Percentiles rank a stretch among this genome's conserved stretches.
Conservation (phyloP, 805 yeast species). For the Ascoidea asiatica region DNA sequence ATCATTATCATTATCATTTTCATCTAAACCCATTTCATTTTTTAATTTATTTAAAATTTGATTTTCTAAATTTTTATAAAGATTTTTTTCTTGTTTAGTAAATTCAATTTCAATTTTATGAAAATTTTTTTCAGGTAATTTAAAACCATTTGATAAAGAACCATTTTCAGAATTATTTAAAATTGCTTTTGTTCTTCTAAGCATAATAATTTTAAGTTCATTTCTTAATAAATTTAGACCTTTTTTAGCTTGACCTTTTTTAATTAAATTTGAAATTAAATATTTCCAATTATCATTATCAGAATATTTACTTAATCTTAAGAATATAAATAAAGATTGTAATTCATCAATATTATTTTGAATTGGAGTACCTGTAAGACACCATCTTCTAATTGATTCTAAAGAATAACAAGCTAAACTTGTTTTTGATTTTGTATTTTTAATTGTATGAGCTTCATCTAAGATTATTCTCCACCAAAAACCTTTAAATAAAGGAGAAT, state of each 20-base stretch:
- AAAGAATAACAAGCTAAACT: background rate
- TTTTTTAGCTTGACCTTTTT: too few species aligned
- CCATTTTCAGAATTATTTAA: background rate
- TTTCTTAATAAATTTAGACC: too few species aligned
- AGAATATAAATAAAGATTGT: background rate
- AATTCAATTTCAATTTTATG: background rate
- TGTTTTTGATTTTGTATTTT: background rate
- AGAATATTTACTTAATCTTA: background rate
- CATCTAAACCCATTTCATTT: background rate
- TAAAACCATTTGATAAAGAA: background rate
- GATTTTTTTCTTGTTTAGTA: background rate
- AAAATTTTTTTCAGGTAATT: background rate
- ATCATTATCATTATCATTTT: background rate
- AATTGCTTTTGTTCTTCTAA: background rate
- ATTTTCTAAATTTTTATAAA: background rate
- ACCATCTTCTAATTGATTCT: background rate
- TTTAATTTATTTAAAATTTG: too few species aligned
- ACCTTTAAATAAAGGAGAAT: slow-evolving; percentile 18
- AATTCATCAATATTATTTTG: background rate
- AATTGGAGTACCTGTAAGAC: background rate
- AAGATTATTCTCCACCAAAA: background rate
- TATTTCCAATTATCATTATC: background rate
- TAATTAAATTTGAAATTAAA: background rate
- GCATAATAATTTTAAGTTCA: background rate
- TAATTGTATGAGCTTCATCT: background rate